Conservation (phyloP, 2,329 filamentous ascomycete species). For the Bipolaris victoriae region DNA sequence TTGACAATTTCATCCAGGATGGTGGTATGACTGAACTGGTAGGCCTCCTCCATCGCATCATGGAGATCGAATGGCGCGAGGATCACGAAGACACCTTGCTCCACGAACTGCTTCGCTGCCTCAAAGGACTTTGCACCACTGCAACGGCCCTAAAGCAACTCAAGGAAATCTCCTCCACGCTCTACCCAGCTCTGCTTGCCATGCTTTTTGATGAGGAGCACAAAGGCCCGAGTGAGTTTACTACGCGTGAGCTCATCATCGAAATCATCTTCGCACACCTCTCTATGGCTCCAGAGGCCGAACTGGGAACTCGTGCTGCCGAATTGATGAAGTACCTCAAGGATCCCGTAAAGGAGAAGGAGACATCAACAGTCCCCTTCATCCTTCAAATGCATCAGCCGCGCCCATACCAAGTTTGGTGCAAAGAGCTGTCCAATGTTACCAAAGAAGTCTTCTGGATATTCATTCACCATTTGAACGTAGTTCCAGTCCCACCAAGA, state of each 20-base stretch:
- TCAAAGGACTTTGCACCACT: constrained; percentile 94
- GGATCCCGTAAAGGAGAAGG: constrained; percentile 74
- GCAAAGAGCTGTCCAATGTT: constrained; percentile 87
- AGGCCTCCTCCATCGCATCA: constrained; percentile 83
- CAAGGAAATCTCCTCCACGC: constrained; percentile 74
- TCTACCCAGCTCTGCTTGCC: constrained; percentile 84
- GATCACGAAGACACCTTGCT: constrained; percentile 94
- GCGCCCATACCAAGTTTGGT: constrained; percentile 91
- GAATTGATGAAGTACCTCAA: constrained; percentile 80
- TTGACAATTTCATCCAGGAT: constrained; percentile 85
- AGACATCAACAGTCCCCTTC: constrained; percentile 79
- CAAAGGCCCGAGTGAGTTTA: constrained; percentile 96
- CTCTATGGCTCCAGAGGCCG: constrained; percentile 61
- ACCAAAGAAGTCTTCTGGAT: constrained; percentile 99
- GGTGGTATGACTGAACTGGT: constrained; percentile 94
- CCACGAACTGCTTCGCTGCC: constrained; percentile 88
- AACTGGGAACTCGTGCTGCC: constrained; percentile 71
- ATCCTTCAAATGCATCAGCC: constrained; percentile 87
- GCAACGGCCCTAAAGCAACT: constrained; percentile 83
- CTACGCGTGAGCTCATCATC: constrained; percentile 86
- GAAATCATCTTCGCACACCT: constrained; percentile 90
- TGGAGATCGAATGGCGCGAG: constrained; percentile 96
- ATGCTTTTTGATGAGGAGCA: constrained; percentile 98
- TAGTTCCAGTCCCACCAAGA: constrained; percentile 68
- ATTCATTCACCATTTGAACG: constrained; percentile 92